Conservation (phyloP, 2,329 filamentous ascomycete genomes). For the Pyrenophora graminea region DNA sequence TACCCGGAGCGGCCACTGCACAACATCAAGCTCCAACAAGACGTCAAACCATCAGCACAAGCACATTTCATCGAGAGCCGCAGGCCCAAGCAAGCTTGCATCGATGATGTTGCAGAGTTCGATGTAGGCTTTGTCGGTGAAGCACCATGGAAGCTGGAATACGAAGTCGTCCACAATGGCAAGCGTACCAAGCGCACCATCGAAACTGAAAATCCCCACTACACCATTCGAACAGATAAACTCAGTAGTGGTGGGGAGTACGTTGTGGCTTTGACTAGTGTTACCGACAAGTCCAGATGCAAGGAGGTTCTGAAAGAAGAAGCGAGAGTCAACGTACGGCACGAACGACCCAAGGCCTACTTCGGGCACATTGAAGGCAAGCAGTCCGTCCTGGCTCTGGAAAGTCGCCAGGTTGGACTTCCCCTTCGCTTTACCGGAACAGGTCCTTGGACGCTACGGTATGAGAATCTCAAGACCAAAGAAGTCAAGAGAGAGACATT, state of each 20-base stretch:
- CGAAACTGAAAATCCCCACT: slow-evolving; percentile 64
- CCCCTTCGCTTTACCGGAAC: slow-evolving; percentile 86
- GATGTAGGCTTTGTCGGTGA: slow-evolving; percentile 79
- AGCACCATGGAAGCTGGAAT: slow-evolving; percentile 85
- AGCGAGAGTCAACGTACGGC: slow-evolving; percentile 80
- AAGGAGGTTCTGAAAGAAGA: slow-evolving; percentile 85
- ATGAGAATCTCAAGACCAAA: slow-evolving; percentile 66
- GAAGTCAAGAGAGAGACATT: slow-evolving; percentile 53
- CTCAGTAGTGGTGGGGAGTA: slow-evolving; percentile 87
- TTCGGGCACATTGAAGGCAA: slow-evolving; percentile 88
- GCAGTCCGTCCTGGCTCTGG: slow-evolving; percentile 73
- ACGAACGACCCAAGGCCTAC: slow-evolving; percentile 82
- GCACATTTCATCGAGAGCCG: slow-evolving; percentile 67
- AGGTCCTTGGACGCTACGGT: slow-evolving; percentile 79
- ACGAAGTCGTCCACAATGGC: slow-evolving; percentile 88
- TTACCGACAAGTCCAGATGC: slow-evolving; percentile 85
- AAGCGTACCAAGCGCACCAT: slow-evolving; percentile 73
- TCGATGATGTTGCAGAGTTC: slow-evolving; percentile 78
- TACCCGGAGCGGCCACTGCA: slow-evolving; percentile 63
- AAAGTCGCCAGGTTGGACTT: slow-evolving; percentile 72
- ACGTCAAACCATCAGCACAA: slow-evolving; percentile 89
- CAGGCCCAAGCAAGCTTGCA: slow-evolving; percentile 70
- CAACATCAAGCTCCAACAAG: slow-evolving; percentile 75
- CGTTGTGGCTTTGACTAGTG: slow-evolving; percentile 78
- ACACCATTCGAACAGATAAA: slow-evolving; percentile 74